A percentile compares a stretch with the other conserved stretches of the same genome.
These are phyloP conservation scores for Erythrobasidium hasegawianum DNA, from an alignment of 1,284 basidiomycete species.

Conservation along the genomic window DNA sequence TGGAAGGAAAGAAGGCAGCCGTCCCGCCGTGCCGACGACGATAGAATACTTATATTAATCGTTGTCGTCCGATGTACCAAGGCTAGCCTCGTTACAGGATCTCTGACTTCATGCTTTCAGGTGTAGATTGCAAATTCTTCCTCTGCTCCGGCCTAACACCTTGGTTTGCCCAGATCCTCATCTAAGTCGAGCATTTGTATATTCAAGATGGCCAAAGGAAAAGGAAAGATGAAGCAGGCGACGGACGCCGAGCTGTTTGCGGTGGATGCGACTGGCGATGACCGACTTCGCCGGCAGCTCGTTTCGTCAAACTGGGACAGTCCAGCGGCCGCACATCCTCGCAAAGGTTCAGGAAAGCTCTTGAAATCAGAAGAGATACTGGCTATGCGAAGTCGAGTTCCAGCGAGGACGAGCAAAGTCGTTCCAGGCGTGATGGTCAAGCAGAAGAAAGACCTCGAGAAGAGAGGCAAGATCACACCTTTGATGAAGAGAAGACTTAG, in stretches of 20 bases:
- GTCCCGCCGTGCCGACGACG: background rate
- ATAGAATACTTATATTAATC: background rate
- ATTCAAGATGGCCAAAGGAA: constrained; percentile 30
- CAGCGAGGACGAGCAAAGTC: constrained; percentile 54
- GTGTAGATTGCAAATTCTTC: background rate
- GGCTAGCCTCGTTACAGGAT: background rate
- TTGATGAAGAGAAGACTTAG: constrained; percentile 73
- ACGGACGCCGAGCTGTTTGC: constrained; percentile 69
- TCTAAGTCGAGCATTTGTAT: background rate
- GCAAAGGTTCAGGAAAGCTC: constrained; percentile 49
- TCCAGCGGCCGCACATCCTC: constrained; percentile 46
- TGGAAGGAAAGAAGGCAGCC: constrained; percentile 19
- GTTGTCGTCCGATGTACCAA: background rate
- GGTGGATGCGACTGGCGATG: constrained; percentile 73
- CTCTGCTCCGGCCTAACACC: background rate
- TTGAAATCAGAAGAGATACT: constrained; percentile 79
- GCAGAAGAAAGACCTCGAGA: constrained; percentile 56
- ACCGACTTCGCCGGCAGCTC: constrained; percentile 45
- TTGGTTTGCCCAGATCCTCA: background rate
- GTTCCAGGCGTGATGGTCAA: constrained; percentile 29
- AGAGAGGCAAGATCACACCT: constrained; percentile 77
- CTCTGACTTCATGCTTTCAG: background rate
- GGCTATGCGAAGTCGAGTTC: constrained; percentile 74
- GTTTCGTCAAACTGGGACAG: constrained; percentile 37
- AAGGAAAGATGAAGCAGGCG: constrained; percentile 57